phyloP scores from a whole-genome alignment of 345 rosid species.

The Eucalyptus tenuipes region DNA sequence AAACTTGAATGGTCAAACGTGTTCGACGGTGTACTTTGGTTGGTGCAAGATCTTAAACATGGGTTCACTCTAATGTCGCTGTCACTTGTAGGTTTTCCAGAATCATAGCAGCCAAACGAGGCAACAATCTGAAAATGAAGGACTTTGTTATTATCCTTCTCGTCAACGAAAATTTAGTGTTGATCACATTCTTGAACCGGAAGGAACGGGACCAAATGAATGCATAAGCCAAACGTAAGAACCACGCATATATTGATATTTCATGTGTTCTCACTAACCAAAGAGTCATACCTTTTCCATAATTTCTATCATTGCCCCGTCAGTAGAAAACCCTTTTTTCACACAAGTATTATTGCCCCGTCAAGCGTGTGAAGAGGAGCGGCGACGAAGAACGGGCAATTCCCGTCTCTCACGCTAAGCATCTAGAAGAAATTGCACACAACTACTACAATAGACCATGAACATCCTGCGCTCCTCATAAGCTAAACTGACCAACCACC shows the following conservation, averaged over 20 bases:
- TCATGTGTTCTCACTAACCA: neutral
- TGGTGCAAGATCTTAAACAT: neutral
- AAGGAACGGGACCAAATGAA: neutral
- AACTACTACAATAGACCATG: neutral
- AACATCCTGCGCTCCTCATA: neutral
- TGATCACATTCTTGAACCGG: neutral
- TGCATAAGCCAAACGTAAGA: neutral
- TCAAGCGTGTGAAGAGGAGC: neutral
- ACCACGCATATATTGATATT: neutral
- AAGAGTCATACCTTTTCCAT: neutral
- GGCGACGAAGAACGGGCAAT: neutral
- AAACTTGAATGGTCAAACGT: neutral
- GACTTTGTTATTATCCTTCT: neutral
- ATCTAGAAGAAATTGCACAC: neutral
- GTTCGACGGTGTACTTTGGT: neutral
- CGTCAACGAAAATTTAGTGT: neutral
- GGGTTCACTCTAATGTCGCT: neutral
- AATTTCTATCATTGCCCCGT: neutral
- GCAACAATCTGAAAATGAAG: neutral
- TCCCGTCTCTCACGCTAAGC: neutral
- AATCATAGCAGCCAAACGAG: neutral
- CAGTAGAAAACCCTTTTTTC: neutral
- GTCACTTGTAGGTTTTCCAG: neutral
- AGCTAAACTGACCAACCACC: neutral
- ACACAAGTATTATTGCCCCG: neutral